Evolutionary conservation across 495 filamentous ascomycete genomes (phyloP).

Genomic region (Jackrogersella multiformis): DNA sequence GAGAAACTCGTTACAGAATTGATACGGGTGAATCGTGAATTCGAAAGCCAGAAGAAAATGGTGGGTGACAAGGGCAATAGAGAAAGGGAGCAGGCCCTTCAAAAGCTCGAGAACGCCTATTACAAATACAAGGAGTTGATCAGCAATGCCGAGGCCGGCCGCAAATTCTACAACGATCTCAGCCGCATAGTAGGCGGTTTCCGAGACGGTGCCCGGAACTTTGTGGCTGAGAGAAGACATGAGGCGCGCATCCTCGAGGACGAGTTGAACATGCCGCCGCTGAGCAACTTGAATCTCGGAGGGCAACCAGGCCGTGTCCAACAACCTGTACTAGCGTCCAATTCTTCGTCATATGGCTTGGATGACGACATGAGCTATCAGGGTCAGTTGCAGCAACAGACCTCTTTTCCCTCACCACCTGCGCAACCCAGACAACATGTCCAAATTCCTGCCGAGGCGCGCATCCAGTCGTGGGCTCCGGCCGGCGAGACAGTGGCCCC

Average conservation of each 20-base stretch:
- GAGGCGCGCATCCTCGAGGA: slow-evolving; percentile 83
- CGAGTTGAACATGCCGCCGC: slow-evolving; percentile 61
- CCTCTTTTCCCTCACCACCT: slow-evolving; percentile 25
- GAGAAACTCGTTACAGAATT: slow-evolving; percentile 73
- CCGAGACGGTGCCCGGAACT: slow-evolving; percentile 78
- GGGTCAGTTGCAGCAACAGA: slow-evolving; percentile 25
- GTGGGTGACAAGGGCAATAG: slow-evolving; percentile 76
- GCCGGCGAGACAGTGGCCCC: slow-evolving; percentile 56
- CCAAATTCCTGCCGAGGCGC: slow-evolving; percentile 52
- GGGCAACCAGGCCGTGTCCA: slow-evolving; percentile 29
- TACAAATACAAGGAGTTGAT: slow-evolving; percentile 95
- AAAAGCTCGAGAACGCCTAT: slow-evolving; percentile 90
- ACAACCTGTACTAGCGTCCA: slow-evolving; percentile 3
- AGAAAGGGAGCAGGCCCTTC: slow-evolving; percentile 85
- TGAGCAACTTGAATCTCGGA: slow-evolving; percentile 54
- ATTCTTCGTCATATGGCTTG: slow-evolving; percentile 9
- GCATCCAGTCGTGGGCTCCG: slow-evolving; percentile 58
- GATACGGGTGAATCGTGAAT: slow-evolving; percentile 77
- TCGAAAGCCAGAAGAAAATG: slow-evolving; percentile 69
- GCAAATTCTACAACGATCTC: slow-evolving; percentile 98
- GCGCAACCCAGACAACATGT: slow-evolving; percentile 47
- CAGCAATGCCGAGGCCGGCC: slow-evolving; percentile 83
- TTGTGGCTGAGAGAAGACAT: slow-evolving; percentile 79
- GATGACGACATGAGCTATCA: slow-evolving; percentile 16
- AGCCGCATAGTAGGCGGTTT: slow-evolving; percentile 79